Base-by-base conservation (phyloP, 345 rosid genomes). In the Eutrema yunnanense region DNA sequence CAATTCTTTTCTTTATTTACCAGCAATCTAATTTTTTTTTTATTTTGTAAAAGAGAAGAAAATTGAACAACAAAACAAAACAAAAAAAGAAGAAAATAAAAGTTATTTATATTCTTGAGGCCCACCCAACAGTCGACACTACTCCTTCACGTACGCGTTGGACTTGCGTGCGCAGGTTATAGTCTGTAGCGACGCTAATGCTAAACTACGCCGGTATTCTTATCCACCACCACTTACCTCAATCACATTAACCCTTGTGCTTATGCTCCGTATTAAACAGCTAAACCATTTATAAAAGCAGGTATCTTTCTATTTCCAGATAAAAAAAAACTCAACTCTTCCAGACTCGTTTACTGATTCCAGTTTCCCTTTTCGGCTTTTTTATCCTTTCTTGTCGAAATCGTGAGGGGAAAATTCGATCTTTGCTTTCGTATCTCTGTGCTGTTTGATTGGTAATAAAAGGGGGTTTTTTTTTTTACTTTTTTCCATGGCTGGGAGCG, bases 401-500 rank as follows among this genome's bases (percentile, higher is more conserved):
- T 69, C 57, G 10, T 26, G 2, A 33, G 19, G 40, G 41, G 41
- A 14, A 48, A 43, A 16, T 51, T 59, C 69, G 78, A 74, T 76
- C 75, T 62, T 71, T 38, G 74, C 63, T 62, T 69, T 69, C 63
- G 6, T 51, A 53, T 66, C 9, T 74, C 54, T 67, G 34, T 60
- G 30, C 32, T 51, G 12, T 42, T 52, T 61, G 43, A 33, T 61
- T 67, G 55, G 34, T 41, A n/a, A 33, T 38, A 59, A 43, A 22
- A 62, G 49, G 37, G 46, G 19, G 8, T 14, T 2, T 51, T 54
- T 71, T 27, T 8, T 32, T 2, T 1, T n/a, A n/a, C n/a, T 3
- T 8, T 6, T 34, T 50, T 63, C 79, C 72, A 90, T 92, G 98
- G 87, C 95, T 70, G 85, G 82, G 48, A 83, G 83, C 56, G 86